These are phyloP conservation scores for Climacium dendroides DNA, from an alignment of 225 moss, liverwort and hornwort genomes.

Conservation along the genomic window DNA sequence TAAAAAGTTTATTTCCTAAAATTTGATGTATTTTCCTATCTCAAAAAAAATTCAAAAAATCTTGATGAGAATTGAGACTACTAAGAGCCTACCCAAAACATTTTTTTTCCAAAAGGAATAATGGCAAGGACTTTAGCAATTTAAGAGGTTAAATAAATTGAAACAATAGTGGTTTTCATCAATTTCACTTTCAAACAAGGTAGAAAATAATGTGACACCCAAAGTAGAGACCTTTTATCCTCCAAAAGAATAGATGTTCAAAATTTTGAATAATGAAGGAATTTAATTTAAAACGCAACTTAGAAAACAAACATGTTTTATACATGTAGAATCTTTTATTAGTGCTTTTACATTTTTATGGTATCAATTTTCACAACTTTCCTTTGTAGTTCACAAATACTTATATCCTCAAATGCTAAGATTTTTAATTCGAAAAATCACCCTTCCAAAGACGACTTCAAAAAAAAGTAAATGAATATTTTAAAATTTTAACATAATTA, in stretches of 20 bases:
- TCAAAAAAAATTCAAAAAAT: too few relatives aligned
- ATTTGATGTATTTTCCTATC: too few relatives aligned
- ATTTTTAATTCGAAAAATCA: background rate
- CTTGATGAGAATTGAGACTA: too few relatives aligned
- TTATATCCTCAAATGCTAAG: background rate
- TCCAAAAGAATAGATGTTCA: background rate
- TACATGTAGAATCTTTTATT: background rate
- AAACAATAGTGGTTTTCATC: background rate
- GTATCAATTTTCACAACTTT: background rate
- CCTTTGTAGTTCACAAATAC: background rate
- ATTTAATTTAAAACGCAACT: fast-evolving
- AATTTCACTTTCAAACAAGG: background rate
- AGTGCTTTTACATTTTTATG: background rate
- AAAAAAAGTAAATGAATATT: background rate
- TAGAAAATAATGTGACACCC: background rate
- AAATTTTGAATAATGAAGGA: background rate
- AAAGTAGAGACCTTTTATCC: background rate
- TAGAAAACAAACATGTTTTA: fast-evolving
- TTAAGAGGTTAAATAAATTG: too few relatives aligned
- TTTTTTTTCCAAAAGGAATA: too few relatives aligned
- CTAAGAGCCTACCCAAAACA: too few relatives aligned
- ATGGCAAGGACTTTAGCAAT: too few relatives aligned
- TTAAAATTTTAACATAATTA: background rate
- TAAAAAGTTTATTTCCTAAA: too few relatives aligned
- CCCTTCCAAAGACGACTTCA: background rate